Base-by-base conservation (phyloP, 768 basidiomycete genomes). In the Mycena capillaripes region DNA sequence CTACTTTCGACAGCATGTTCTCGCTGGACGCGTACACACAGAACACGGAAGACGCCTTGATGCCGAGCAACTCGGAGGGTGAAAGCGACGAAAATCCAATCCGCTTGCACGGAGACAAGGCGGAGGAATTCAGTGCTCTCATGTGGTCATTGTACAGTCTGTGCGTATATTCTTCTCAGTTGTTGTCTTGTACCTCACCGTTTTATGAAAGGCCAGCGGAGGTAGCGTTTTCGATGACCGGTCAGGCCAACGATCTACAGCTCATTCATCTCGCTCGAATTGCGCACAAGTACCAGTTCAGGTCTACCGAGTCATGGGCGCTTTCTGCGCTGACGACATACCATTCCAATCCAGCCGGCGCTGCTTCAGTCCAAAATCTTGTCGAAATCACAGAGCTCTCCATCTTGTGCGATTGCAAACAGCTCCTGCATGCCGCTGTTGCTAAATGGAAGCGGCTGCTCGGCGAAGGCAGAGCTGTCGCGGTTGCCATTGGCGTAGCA, bases 221-320 rank as follows among this genome's bases (percentile, higher is more conserved):
- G 52, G 78, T 88, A 36, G 83, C 84, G 66, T 72, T 80, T 17
- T 84, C 84, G 5, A 83, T 84, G 79, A 76, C 83, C 16, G 73
- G 78, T 34, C 82, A 85, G 42, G 81, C 82, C 38, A 84, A 86
- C 70, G 82, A 82, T 66, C 76, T 81, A 17, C 86, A 83, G 69
- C 77, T 89, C 57, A 82, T 86, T 52, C 82, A 85, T 68, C 86
- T 89, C 65, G 84, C 87, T 25, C 85, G 85, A 19, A 86, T 90
- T 70, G 84, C 89, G 3, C 87, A 90, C 80, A 90, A 90, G 68
- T 90, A 90, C 76, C 86, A 88, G 58, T 90, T 89, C 77, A 81
- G 82, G 25, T 84, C 84, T 17, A 85, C 86, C 53, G 88, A 90
- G 77, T 76, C 68, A 29, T 90, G 89, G 89, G 86, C 87, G 0